phyloP scores from a whole-genome alignment of 2,329 filamentous ascomycete species.

The Fusarium agapanthi region DNA sequence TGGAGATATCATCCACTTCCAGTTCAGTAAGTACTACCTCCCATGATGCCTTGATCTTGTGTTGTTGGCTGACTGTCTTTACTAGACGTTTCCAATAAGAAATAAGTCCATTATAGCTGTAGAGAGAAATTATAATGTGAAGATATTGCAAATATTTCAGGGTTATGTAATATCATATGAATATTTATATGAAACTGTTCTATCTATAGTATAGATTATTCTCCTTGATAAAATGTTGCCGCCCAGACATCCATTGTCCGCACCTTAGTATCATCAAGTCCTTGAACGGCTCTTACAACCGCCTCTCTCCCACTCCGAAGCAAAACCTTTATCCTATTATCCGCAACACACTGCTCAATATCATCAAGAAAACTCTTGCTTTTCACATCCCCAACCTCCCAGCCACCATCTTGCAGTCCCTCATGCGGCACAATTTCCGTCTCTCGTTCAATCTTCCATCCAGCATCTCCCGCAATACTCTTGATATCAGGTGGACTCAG shows the following conservation, averaged over 20 bases:
- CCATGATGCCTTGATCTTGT: rapidly evolving
- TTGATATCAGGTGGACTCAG: not conserved
- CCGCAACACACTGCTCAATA: not conserved
- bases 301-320: not conserved
- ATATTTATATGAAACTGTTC: not conserved
- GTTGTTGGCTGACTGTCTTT: not conserved
- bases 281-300: not conserved
- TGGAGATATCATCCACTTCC: slow-evolving; percentile 55
- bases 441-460: not conserved
- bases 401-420: not conserved
- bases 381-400: slow-evolving; percentile 5
- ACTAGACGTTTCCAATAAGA: slow-evolving; percentile 36
- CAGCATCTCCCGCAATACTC: not conserved
- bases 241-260: slow-evolving; percentile 20
- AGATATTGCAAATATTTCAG: not conserved
- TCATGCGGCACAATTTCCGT: not conserved
- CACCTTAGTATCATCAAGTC: not conserved
- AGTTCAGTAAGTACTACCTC: slow-evolving; percentile 49
- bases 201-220: not conserved
- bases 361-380: not conserved
- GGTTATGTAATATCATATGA: not conserved
- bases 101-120: not conserved
- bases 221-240: not conserved
- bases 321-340: not conserved
- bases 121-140: rapidly evolving